These are phyloP conservation scores for Symmetrospora coprosmae DNA, from an alignment of 768 basidiomycete species.

Conservation along the genomic window DNA sequence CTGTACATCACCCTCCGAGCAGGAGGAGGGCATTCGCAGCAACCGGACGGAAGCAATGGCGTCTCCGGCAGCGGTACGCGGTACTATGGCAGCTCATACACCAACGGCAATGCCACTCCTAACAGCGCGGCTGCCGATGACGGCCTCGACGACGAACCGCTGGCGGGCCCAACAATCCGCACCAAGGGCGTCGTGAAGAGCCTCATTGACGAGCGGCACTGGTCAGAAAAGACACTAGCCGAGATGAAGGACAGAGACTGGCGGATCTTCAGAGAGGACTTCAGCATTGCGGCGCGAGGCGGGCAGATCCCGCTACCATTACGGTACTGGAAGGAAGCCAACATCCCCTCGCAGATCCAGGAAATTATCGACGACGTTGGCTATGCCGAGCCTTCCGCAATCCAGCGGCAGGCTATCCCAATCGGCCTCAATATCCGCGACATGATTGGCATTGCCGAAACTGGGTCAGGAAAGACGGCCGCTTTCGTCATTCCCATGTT, in stretches of 20 bases:
- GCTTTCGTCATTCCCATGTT: conserved; percentile 84
- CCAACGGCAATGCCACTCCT: neutral
- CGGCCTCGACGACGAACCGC: conserved; percentile 24
- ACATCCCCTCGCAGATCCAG: conserved; percentile 61
- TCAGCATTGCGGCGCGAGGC: conserved; percentile 83
- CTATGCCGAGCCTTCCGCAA: conserved; percentile 91
- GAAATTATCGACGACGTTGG: conserved; percentile 79
- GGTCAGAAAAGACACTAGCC: conserved; percentile 79
- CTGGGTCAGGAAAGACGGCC: conserved; percentile 97
- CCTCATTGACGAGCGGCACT: conserved; percentile 85
- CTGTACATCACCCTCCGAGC: conserved; percentile 24
- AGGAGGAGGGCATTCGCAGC: conserved; percentile 44
- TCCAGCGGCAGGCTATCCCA: conserved; percentile 97
- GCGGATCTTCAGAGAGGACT: conserved; percentile 98
- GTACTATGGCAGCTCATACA: too few species aligned
- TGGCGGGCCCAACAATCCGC: conserved; percentile 46
- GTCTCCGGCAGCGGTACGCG: too few species aligned
- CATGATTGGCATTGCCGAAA: conserved; percentile 96
- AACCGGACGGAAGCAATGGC: conserved; percentile 39
- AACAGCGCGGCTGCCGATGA: conserved; percentile 1
- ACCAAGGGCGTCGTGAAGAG: conserved; percentile 66
- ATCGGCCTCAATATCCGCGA: conserved; percentile 93
- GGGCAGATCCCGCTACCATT: conserved; percentile 86
- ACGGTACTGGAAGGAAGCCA: conserved; percentile 68
- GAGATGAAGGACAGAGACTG: conserved; percentile 98